Base-by-base conservation (phyloP, 225 moss, liverwort and hornwort species). In the Sphagnum contortum region DNA sequence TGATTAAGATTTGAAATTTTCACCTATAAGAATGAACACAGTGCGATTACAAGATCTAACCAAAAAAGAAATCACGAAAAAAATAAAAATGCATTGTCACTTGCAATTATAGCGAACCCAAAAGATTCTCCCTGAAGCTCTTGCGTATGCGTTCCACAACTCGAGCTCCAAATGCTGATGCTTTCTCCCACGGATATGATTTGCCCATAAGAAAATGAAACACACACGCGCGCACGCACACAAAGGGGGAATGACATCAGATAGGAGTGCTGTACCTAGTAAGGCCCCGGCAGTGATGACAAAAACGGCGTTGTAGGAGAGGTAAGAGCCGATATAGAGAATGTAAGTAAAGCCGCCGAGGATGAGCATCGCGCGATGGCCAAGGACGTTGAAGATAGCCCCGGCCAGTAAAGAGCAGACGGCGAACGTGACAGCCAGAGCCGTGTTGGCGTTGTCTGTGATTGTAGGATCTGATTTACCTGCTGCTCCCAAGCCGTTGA, bases 401-500 rank as follows among this genome's bases (percentile, higher is more conserved):
- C 92, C 89, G 2, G 81, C 95, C 46, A 92, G 57, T 6, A 95
- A 70, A 5, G 92, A 95, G 68, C 82, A 88, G 2, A 81, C 75
- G 11, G 86, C 92, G 68, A 84, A 95, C 3, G 95, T 85, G 64
- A 92, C 86, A 2, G 92, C 80, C 49, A 95, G 79, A 5, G 92
- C 92, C 14, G 89, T 92, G 58, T 92, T 95, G 51, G 89, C 95
- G 7, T 95, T 90, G 57, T 95, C 95, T 12, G 95, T 95, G 59
- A 84, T 80, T 4, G 84, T 83, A 3, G 94, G 73, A 54, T 92
- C 76, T 0, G 81, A 69, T 70, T 95, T 91, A 61, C 94, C 94
- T 12, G 74, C 92, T 0, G 89, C 94, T 9, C 94, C 94, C 6
- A 95, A 76, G 45, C 94, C 94, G 69, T 90, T 90, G 70, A 95